Evolutionary conservation across 2,329 filamentous ascomycete genomes (phyloP).

Genomic region (Arthrobotrys megalospora): DNA sequence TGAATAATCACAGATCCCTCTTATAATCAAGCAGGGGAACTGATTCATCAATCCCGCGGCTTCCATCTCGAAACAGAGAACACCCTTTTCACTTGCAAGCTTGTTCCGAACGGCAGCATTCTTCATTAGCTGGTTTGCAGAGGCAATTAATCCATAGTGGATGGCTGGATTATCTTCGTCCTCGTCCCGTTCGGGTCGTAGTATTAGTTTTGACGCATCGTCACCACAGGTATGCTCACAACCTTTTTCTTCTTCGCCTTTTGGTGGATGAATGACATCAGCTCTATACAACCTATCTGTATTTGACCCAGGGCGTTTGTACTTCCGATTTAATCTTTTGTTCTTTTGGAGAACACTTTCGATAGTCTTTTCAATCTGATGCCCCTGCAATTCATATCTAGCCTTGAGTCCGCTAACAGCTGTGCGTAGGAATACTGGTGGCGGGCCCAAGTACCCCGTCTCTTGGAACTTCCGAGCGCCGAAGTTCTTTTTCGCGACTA

Average conservation of each 20-base stretch:
- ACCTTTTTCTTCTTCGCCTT: not conserved
- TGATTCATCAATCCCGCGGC: no score
- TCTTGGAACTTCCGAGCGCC: not conserved
- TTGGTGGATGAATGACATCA: conserved; percentile 28
- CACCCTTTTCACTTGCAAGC: conserved; percentile 25
- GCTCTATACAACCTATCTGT: conserved; percentile 65
- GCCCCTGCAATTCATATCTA: not conserved
- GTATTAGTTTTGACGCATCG: conserved; percentile 53
- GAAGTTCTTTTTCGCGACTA: not conserved
- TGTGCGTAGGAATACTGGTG: conserved; percentile 1
- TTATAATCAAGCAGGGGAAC: no score
- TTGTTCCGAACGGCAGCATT: conserved; percentile 30
- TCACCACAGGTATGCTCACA: conserved; percentile 6
- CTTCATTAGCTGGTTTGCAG: conserved; percentile 41
- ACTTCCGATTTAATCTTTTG: conserved; percentile 57
- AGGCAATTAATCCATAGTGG: conserved; percentile 46
- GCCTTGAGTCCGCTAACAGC: not conserved
- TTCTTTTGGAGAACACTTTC: conserved; percentile 4
- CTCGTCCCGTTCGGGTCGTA: conserved; percentile 51
- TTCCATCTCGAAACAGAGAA: conserved; percentile 27
- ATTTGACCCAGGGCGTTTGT: conserved; percentile 63
- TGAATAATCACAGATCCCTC: conserved; percentile 4
- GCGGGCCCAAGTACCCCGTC: conserved; percentile 49
- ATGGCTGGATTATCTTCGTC: conserved; percentile 13
- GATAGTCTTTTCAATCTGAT: conserved; percentile 10